Base-by-base conservation (phyloP, 1,284 basidiomycete genomes). In the Boletus semigastroideus region DNA sequence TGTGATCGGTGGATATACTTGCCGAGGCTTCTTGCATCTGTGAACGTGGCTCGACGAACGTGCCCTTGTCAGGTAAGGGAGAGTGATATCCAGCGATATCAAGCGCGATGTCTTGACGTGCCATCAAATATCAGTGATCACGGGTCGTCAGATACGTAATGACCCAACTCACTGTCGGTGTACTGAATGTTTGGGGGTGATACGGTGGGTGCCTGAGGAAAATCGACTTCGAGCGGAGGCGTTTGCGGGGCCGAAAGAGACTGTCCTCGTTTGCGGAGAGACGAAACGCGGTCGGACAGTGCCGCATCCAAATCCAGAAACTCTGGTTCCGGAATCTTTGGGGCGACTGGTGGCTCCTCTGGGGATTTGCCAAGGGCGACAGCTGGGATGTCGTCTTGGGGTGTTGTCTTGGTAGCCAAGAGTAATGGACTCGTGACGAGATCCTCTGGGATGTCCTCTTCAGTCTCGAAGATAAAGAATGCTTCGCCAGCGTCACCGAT, bases 401-500 rank as follows among this genome's bases (percentile, higher is more conserved):
- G 58, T 48, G 60, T 72, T 57, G 79, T 76, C 49, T 74, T 71
- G 5, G 83, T 86, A 5, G 88, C 81, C 56, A 82, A 78, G 17
- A 95, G 82, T 19, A 96, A 75, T 20, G 97, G 97, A 72, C 90
- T 94, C 0, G 97, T 99, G 60, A 96, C 89, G 53, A 99, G 82
- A 64, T 95, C 92, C 42, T 86, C 90, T 2, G 97, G 96, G 31
- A 99, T 87, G 57, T 95, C 91, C 46, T 89, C 91, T 42, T 97
- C 93, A 2, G 96, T 98, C 72, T 99, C 95, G 60, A 99, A 92
- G 37, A 99, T 91, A 65, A 99, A 99, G 78, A 99, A 99, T 0
- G 96, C 97, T 73, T 99, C 97, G 17, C 97, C 97, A 2, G 95
- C 92, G 56, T 99, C 96, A 40, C 94, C 94, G 59, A 99, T 95